phyloP scores from a whole-genome alignment of 352 stramenopile genomes.

The Phytophthora quininea region DNA sequence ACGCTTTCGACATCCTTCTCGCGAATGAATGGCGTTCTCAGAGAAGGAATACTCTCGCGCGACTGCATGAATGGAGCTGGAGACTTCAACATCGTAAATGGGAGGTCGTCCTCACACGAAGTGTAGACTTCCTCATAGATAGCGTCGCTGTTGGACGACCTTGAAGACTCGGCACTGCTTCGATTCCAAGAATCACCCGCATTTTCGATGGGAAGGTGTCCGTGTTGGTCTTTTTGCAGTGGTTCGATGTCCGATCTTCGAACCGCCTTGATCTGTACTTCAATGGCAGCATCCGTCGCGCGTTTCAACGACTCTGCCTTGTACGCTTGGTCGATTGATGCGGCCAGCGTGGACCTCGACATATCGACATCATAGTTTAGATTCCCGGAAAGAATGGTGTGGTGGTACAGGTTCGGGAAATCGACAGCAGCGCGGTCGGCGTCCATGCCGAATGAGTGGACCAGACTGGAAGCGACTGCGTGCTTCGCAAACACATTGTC shows the following conservation, averaged over 20 bases:
- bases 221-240: conserved; percentile 16
- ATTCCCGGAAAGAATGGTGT: conserved; percentile 84
- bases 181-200: conserved; percentile 16
- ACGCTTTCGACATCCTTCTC: conserved; percentile 18
- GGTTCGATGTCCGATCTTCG: conserved; percentile 6
- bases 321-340: conserved; percentile 73
- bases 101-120: conserved; percentile 54
- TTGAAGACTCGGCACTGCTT: conserved; percentile 27
- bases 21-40: conserved; percentile 15
- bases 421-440: conserved; percentile 73
- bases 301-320: conserved; percentile 71
- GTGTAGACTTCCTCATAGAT: conserved; percentile 65
- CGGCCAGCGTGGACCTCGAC: conserved; percentile 35
- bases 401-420: conserved; percentile 86
- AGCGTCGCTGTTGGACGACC: conserved; percentile 27
- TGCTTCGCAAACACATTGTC: conserved; percentile 57
- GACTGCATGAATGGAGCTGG: conserved; percentile 18
- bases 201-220: conserved; percentile 3
- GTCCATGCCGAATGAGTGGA: conserved; percentile 86
- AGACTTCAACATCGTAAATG: conserved; percentile 70
- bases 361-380: conserved; percentile 82
- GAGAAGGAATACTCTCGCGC: neutral
- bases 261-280: conserved; percentile 61
- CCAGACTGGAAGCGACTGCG: conserved; percentile 56
- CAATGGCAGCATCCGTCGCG: conserved; percentile 64